Conservation (phyloP, 345 rosid species). For the Boechera retrofracta region DNA sequence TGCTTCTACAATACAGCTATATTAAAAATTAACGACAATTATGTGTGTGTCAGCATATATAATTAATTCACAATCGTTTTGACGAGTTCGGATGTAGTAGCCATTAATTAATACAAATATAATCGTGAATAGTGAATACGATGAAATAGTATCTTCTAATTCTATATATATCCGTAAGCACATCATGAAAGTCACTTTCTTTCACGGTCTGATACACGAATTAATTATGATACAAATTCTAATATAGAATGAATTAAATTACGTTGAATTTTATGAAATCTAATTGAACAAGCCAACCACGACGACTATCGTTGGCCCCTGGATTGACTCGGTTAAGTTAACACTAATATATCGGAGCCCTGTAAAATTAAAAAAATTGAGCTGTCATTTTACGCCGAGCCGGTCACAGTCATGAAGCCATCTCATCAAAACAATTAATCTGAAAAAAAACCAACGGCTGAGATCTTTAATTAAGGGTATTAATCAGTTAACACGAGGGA, state of each 20-base stretch:
- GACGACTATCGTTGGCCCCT: conserved; percentile 40
- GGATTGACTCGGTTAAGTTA: conserved; percentile 40
- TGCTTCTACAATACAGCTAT: neutral
- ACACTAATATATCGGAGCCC: neutral
- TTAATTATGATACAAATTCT: neutral
- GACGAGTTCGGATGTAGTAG: conserved; percentile 37
- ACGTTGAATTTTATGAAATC: conserved; percentile 34
- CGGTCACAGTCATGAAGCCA: conserved; percentile 36
- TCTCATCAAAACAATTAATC: conserved; percentile 30
- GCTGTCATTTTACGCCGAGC: conserved; percentile 43
- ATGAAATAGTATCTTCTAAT: conserved; percentile 1
- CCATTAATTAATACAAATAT: conserved; percentile 24
- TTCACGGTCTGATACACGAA: conserved; percentile 33
- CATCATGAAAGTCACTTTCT: conserved; percentile 46
- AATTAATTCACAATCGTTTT: conserved; percentile 13
- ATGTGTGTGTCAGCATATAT: conserved; percentile 18
- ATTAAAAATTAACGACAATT: neutral
- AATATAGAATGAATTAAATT: conserved; percentile 4
- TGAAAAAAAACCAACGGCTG: conserved; percentile 36
- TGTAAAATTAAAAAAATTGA: neutral
- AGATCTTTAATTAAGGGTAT: conserved; percentile 20
- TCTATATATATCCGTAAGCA: conserved; percentile 9
- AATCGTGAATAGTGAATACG: conserved; percentile 20
- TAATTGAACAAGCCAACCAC: conserved; percentile 44
- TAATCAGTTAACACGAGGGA: conserved; percentile 38